Conservation (phyloP, 139 green algal species). For the Haematococcus sp. region DNA sequence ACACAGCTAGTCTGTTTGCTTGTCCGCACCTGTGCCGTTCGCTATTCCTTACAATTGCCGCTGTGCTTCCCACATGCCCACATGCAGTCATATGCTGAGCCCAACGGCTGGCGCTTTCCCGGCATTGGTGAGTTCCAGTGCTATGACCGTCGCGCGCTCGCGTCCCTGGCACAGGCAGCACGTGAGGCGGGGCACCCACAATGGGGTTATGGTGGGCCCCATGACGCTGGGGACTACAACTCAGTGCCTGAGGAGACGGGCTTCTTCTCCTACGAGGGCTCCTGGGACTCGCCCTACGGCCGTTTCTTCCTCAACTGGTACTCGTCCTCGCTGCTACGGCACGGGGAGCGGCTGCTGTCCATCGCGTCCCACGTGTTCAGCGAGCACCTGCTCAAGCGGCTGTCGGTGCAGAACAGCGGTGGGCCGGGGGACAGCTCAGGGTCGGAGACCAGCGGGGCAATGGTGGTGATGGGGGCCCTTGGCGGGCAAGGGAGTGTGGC, state of each 20-base stretch:
- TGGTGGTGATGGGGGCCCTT: too few relatives aligned
- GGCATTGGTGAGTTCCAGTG: constrained; percentile 82
- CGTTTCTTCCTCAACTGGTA: constrained; percentile 70
- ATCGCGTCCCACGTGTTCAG: constrained; percentile 35
- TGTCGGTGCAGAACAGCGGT: neutral
- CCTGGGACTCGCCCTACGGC: constrained; percentile 72
- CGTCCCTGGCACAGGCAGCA: constrained; percentile 42
- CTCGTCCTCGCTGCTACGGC: constrained; percentile 44
- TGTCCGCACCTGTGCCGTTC: too few relatives aligned
- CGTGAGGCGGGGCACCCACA: constrained; percentile 45
- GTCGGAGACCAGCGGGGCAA: too few relatives aligned
- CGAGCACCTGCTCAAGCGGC: neutral
- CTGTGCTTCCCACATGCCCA: constrained; percentile 50
- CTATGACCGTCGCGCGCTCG: constrained; percentile 60
- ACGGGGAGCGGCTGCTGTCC: constrained; percentile 54
- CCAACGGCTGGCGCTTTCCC: constrained; percentile 85
- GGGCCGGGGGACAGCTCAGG: too few relatives aligned
- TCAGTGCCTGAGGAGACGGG: constrained; percentile 44
- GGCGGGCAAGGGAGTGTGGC: too few relatives aligned
- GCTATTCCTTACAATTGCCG: neutral
- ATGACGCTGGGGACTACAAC: constrained; percentile 61
- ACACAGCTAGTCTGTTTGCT: too few relatives aligned
- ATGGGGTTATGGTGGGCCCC: constrained; percentile 61
- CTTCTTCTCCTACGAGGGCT: constrained; percentile 60
- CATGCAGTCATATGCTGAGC: constrained; percentile 73